phyloP scores from a whole-genome alignment of 1,284 basidiomycete species.

The Moesziomyces parantarcticus region DNA sequence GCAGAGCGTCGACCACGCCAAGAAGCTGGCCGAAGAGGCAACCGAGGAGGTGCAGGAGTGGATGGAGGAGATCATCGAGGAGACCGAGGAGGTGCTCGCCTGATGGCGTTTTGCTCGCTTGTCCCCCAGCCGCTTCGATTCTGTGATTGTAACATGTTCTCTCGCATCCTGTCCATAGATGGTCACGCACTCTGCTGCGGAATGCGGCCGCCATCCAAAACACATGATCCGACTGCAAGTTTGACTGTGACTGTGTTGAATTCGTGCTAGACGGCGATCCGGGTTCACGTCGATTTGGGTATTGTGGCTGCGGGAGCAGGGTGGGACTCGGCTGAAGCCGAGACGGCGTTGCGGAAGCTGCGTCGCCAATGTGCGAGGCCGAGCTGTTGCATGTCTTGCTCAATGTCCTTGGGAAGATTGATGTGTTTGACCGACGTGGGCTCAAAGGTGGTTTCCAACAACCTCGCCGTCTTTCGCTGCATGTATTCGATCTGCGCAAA shows the following conservation, averaged over 20 bases:
- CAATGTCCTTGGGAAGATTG: slow-evolving; percentile 45
- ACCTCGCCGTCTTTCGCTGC: slow-evolving; percentile 54
- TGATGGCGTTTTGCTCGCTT: slow-evolving; percentile 5
- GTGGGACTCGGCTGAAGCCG: slow-evolving; percentile 4
- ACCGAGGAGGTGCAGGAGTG: slow-evolving; percentile 67
- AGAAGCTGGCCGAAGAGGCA: slow-evolving; percentile 61
- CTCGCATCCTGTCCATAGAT: no score
- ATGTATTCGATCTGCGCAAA: slow-evolving; percentile 66
- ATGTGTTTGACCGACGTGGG: slow-evolving; percentile 59
- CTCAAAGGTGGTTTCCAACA: slow-evolving; percentile 60
- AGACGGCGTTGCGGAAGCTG: slow-evolving; percentile 18
- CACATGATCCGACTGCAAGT: background rate
- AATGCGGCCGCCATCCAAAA: background rate
- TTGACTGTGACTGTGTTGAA: background rate
- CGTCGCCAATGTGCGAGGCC: slow-evolving; percentile 41
- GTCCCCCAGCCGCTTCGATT: background rate
- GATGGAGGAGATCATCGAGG: slow-evolving; percentile 68
- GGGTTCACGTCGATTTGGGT: slow-evolving; percentile 7
- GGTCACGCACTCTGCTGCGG: no score
- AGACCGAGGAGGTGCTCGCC: slow-evolving; percentile 63
- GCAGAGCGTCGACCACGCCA: slow-evolving; percentile 48
- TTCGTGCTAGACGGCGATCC: background rate
- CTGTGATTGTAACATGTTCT: background rate
- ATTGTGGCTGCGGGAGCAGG: slow-evolving; percentile 8
- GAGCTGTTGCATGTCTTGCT: slow-evolving; percentile 42